These are phyloP conservation scores for Niebla homalea DNA, from an alignment of 495 filamentous ascomycete species.

Conservation along the genomic window DNA sequence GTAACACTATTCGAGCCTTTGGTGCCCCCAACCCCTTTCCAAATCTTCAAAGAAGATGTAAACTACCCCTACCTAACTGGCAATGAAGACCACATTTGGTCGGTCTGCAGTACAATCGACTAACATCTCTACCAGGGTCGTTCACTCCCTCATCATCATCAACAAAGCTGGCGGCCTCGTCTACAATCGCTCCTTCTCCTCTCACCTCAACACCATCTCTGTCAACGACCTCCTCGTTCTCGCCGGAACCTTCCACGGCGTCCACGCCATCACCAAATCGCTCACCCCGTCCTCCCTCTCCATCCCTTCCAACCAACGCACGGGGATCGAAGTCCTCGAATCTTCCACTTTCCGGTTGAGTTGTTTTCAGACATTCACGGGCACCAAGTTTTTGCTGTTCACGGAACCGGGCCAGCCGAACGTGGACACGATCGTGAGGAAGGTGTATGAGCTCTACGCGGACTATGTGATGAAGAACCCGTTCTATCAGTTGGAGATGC, in stretches of 20 bases:
- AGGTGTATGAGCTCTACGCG: slow-evolving; percentile 86
- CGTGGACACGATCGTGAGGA: slow-evolving; percentile 64
- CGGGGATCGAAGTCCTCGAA: slow-evolving; percentile 84
- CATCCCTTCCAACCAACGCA: slow-evolving; percentile 23
- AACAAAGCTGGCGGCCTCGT: slow-evolving; percentile 96
- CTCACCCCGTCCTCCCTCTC: slow-evolving; percentile 46
- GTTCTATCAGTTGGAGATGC: slow-evolving; percentile 97
- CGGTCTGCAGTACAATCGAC: too few species aligned
- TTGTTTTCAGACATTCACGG: slow-evolving; percentile 88
- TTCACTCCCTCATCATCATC: slow-evolving; percentile 90
- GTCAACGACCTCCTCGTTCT: slow-evolving; percentile 94
- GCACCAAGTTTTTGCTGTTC: slow-evolving; percentile 90
- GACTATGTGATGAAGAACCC: slow-evolving; percentile 99
- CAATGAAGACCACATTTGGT: too few species aligned
- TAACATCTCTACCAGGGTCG: slow-evolving; percentile 45
- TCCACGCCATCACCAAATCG: slow-evolving; percentile 82
- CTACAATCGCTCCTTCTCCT: slow-evolving; percentile 85
- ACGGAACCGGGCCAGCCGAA: slow-evolving; percentile 85
- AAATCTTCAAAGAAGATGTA: too few species aligned
- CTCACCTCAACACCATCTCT: slow-evolving; percentile 67
- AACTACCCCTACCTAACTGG: too few species aligned
- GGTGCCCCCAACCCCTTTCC: too few species aligned
- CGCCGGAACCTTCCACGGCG: slow-evolving; percentile 97
- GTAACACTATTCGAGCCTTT: too few species aligned
- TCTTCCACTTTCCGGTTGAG: slow-evolving; percentile 82